Evolutionary conservation across 768 basidiomycete genomes (phyloP), one percentile per base, ranked within the genome.

Genomic region (Steccherinum ochraceum): DNA sequence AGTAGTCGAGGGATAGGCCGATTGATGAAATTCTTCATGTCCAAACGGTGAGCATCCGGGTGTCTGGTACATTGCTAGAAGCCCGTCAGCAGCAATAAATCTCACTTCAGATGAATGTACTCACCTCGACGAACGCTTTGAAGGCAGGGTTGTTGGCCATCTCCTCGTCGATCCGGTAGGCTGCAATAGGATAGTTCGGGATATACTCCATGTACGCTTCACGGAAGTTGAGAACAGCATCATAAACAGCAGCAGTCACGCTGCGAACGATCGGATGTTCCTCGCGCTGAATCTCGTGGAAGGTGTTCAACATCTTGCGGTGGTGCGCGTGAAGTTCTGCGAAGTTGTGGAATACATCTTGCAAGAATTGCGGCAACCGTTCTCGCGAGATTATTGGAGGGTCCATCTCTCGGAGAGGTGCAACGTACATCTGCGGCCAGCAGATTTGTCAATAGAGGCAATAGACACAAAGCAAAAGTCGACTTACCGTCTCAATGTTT

Each of bases 161-260:
- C 69, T 96, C 94, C 24, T 93, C 85, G 52, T 91, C 89, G 50
- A 97, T 86, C 41, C 86, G 72, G 61, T 89, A 89, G 1, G 87
- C 85, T 0, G 93, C 94, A 45, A 91, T 89, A 1, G 95, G 94
- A 67, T 93, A 90, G 69, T 93, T 85, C n/a, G 89, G 80, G 54
- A 92, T 81, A 59, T 96, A 97, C 54, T 92, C 88, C 75, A 93
- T 81, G 67, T 99, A 99, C 12, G 87, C 85, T 45, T 90, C 87
- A 4, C 89, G 80, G 76, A 95, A 98, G 57, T 94, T 91, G 53
- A 96, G 75, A 1, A 93, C 91, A 2, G 91, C 91, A 63, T 93
- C 86, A 47, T 91, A 81, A 52, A 96, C 75, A 0, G 91, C 75
- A 24, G 90, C 92, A 2, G 90, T 93, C 52, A 98, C 75, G 50